Evolutionary conservation across 495 filamentous ascomycete genomes (phyloP).

Genomic region (Talaromyces adpressus): DNA sequence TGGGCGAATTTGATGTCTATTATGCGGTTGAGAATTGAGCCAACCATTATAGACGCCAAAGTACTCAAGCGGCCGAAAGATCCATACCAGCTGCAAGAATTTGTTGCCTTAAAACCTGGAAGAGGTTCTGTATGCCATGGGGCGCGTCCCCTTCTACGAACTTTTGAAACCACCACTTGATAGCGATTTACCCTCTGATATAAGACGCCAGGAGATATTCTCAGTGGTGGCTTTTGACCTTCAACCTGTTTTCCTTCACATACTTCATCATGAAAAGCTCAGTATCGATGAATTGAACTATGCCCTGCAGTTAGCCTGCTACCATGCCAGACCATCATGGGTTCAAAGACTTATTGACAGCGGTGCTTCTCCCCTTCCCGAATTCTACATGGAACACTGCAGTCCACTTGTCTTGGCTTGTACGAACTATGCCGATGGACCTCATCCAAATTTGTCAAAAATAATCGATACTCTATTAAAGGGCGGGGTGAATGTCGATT

Average conservation of each 20-base stretch:
- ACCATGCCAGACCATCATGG: background rate
- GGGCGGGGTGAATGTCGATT: background rate
- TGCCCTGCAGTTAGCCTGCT: background rate
- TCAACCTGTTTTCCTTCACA: background rate
- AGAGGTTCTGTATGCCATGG: too few species aligned
- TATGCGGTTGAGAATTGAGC: too few species aligned
- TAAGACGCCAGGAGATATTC: background rate
- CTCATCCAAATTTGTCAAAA: background rate
- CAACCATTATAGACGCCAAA: too few species aligned
- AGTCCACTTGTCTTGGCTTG: background rate
- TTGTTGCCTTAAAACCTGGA: too few species aligned
- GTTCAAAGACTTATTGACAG: background rate
- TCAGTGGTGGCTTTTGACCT: background rate
- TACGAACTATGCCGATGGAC: background rate
- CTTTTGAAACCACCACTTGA: too few species aligned
- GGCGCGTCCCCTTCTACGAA: too few species aligned
- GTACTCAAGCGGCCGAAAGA: too few species aligned
- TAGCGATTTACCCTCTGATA: too few species aligned
- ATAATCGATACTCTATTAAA: background rate
- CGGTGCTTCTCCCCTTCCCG: background rate
- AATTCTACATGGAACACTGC: background rate
- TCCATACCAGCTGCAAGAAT: background rate
- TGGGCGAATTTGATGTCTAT: too few species aligned
- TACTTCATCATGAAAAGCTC: background rate
- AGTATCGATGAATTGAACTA: background rate